These are phyloP conservation scores for Petrea volubilis DNA, from an alignment of 257 asterid genomes.

Conservation along the genomic window DNA sequence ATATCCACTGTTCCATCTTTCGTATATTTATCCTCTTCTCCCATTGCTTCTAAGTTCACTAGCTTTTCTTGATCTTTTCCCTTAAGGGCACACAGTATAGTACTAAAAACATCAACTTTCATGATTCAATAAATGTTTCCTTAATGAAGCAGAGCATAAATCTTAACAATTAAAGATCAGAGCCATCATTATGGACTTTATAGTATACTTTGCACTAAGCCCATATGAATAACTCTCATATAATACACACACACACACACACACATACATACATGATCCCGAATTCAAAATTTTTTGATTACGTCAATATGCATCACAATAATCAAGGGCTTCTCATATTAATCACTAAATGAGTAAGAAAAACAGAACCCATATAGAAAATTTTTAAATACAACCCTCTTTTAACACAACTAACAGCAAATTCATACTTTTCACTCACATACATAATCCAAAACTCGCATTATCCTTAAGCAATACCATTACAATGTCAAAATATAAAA, in stretches of 20 bases:
- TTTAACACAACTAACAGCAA: background rate
- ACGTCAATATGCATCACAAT: background rate
- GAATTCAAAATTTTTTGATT: background rate
- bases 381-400: background rate
- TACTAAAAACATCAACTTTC: no score
- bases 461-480: background rate
- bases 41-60: background rate
- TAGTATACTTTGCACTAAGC: no score
- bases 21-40: slow-evolving; percentile 39
- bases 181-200: no score
- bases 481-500: background rate
- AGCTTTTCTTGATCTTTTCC: background rate
- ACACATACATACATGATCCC: background rate
- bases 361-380: background rate
- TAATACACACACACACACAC: no score
- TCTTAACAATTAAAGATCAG: no score
- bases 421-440: background rate
- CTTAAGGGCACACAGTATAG: slow-evolving; percentile 3
- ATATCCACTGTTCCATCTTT: slow-evolving; percentile 64
- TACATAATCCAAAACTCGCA: background rate
- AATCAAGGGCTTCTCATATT: slow-evolving; percentile 15
- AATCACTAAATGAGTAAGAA: background rate
- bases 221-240: no score
- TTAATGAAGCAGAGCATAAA: no score
- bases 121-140: no score